Evolutionary conservation across 1,139 yeast species (phyloP).

Genomic region (Suhomyces atakaporum): DNA sequence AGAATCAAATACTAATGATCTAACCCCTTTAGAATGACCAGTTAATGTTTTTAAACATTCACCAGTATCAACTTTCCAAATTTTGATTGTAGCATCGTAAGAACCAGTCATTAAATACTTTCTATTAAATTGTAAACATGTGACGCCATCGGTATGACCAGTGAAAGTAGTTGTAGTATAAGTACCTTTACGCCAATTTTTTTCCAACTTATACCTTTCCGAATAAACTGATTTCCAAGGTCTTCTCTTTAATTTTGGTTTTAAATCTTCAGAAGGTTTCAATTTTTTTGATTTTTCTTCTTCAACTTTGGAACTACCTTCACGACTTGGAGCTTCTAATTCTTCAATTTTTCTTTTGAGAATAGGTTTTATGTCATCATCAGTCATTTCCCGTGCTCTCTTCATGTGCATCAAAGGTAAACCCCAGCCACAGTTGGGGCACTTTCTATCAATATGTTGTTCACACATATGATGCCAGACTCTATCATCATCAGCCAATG

Average conservation of each 20-base stretch:
- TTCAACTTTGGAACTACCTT: not conserved
- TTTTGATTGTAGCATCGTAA: slow-evolving; percentile 81
- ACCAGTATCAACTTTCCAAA: slow-evolving; percentile 87
- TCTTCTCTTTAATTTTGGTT: slow-evolving; percentile 34
- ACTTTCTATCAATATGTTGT: slow-evolving; percentile 94
- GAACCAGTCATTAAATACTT: slow-evolving; percentile 87
- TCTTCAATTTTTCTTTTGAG: slow-evolving; percentile 33
- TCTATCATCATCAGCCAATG: slow-evolving; percentile 89
- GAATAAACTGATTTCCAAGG: slow-evolving; percentile 97
- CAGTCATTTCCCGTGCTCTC: slow-evolving; percentile 56
- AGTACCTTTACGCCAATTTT: slow-evolving; percentile 89
- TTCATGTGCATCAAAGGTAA: slow-evolving; percentile 87
- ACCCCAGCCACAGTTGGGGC: slow-evolving; percentile 99
- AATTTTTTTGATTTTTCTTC: slow-evolving; percentile 1
- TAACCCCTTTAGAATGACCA: slow-evolving; percentile 86
- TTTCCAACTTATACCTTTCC: slow-evolving; percentile 86
- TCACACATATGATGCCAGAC: slow-evolving; percentile 99
- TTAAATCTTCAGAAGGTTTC: slow-evolving; percentile 1
- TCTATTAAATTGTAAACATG: slow-evolving; percentile 79
- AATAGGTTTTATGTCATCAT: slow-evolving; percentile 28
- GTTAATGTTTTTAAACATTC: slow-evolving; percentile 71
- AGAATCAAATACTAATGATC: slow-evolving; percentile 80
- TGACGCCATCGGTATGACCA: slow-evolving; percentile 87
- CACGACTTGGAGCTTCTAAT: slow-evolving; percentile 11
- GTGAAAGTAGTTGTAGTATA: slow-evolving; percentile 64